These are phyloP conservation scores for Gossypium ekmanianum DNA, from an alignment of 345 rosid species.

Conservation along the genomic window DNA sequence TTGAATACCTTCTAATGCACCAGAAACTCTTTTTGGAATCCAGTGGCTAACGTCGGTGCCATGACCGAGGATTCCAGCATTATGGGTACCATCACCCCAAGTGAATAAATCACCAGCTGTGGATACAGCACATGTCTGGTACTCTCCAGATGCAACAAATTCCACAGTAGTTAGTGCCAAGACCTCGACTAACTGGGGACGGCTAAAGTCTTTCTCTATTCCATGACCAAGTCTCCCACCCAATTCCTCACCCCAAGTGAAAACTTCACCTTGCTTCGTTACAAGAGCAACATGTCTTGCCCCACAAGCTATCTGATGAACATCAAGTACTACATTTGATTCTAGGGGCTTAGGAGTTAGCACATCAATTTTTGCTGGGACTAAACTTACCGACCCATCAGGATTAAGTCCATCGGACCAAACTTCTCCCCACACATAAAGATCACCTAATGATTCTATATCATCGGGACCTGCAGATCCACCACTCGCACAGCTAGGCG, in stretches of 20 bases:
- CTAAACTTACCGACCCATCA: constrained; percentile 44
- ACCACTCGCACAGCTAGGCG: constrained; percentile 90
- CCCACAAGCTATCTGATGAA: constrained; percentile 92
- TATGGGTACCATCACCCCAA: constrained; percentile 91
- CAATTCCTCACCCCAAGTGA: constrained; percentile 96
- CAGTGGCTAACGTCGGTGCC: constrained; percentile 83
- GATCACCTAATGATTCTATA: constrained; percentile 92
- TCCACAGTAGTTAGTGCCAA: constrained; percentile 74
- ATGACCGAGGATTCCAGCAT: constrained; percentile 85
- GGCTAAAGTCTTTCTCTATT: constrained; percentile 52
- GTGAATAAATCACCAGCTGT: constrained; percentile 72
- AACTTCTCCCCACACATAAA: constrained; percentile 92
- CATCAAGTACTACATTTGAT: constrained; percentile 92
- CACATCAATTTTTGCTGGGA: constrained; percentile 49
- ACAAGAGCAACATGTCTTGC: constrained; percentile 77
- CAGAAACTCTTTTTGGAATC: constrained; percentile 86
- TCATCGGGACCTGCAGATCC: constrained; percentile 97
- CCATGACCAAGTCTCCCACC: constrained; percentile 99
- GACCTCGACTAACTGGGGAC: constrained; percentile 78
- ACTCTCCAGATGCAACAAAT: constrained; percentile 79
- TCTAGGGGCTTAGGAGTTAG: constrained; percentile 74
- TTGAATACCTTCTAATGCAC: constrained; percentile 85
- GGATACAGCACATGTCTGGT: constrained; percentile 83
- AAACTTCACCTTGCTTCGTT: constrained; percentile 94
- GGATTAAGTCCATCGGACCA: constrained; percentile 61